Evolutionary conservation across 1,139 yeast species (phyloP).

Genomic region (Tardiomyces depauwii): DNA sequence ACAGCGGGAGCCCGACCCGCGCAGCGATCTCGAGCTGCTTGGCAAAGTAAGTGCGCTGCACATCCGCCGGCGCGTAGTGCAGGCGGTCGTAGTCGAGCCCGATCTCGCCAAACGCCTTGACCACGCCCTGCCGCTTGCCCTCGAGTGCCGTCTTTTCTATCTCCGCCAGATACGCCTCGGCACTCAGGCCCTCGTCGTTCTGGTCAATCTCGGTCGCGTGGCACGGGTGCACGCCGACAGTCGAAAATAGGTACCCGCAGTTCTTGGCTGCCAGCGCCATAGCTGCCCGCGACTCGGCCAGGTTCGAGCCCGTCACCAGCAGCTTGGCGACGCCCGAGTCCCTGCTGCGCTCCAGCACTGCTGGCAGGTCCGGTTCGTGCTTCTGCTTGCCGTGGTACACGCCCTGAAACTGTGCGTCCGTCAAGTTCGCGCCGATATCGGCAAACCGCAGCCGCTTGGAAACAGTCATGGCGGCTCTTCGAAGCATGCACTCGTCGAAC

Average conservation of each 20-base stretch:
- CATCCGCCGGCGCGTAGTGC: constrained; percentile 56
- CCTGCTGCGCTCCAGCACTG: constrained; percentile 58
- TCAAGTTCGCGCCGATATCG: constrained; percentile 55
- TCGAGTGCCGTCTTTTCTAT: constrained; percentile 38
- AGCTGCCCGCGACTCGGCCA: constrained; percentile 47
- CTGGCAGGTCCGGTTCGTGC: constrained; percentile 56
- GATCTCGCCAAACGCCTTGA: constrained; percentile 83
- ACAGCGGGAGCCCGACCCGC: constrained; percentile 55
- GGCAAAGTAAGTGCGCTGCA: constrained; percentile 57
- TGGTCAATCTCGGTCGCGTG: constrained; percentile 35
- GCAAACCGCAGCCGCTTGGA: constrained; percentile 9
- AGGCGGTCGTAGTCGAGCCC: constrained; percentile 91
- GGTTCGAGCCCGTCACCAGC: constrained; percentile 74
- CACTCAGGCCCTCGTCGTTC: constrained; percentile 7
- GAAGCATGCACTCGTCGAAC: background rate
- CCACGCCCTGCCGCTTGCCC: constrained; percentile 37
- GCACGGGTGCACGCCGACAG: constrained; percentile 96
- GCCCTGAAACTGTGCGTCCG: constrained; percentile 85
- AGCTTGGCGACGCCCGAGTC: constrained; percentile 53
- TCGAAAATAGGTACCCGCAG: constrained; percentile 35
- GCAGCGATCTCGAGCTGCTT: constrained; percentile 59
- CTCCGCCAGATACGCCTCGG: constrained; percentile 32
- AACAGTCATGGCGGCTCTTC: background rate
- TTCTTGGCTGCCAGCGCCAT: constrained; percentile 31
- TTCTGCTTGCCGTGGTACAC: constrained; percentile 54